Base-by-base conservation (phyloP, 225 moss, liverwort and hornwort genomes). In the Thuidium tamariscinum region DNA sequence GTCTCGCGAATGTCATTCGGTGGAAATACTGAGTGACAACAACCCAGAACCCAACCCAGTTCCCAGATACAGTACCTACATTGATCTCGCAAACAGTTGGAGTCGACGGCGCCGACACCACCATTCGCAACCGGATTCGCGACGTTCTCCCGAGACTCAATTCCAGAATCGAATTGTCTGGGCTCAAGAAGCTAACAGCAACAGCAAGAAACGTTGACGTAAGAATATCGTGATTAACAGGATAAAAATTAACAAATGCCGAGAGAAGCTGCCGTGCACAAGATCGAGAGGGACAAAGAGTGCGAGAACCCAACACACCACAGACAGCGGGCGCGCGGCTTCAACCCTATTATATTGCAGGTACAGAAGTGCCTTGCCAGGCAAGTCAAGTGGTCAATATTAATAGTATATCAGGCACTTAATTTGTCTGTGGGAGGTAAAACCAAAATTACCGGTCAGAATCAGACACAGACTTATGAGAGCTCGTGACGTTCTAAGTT, bases 31-130 rank as follows among this genome's bases (percentile, higher is more conserved):
- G 83, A 81, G 59, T 82, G 59, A 71, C 60, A 86, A 44, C 70
- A 77, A 46, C 71, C 67, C 52, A 70, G 61, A 81, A 77, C 55
- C 86, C 76, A 66, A 83, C 85, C 81, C 44, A 84, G 51, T 64
- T 83, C 67, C 84, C 79, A 87, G 61, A 85, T 27, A 29, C 55
- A 67, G 70, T 86, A 86, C 84, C 81, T 84, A 84, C 89, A 86
- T 84, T 84, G 91, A 82, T 77, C 82, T 70, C 48, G 85, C 34
- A n/a, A 51, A 55, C n/a, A 39, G 75, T 39, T 17, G 83, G 36
- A 67, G 70, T 34, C 55, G 72, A 61, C 39, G 22, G 27, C 48
- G n/a, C 63, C 77, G 87, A 69, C 73, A 89, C 68, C 73, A 89
- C 68, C 87, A 89, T 87, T 85, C 67, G 74, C 56, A 21, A 56